Evolutionary conservation across 1,139 yeast species (phyloP), one percentile per base, ranked within the genome.

Genomic region (Zhuliangozyma parablackwelliae): DNA sequence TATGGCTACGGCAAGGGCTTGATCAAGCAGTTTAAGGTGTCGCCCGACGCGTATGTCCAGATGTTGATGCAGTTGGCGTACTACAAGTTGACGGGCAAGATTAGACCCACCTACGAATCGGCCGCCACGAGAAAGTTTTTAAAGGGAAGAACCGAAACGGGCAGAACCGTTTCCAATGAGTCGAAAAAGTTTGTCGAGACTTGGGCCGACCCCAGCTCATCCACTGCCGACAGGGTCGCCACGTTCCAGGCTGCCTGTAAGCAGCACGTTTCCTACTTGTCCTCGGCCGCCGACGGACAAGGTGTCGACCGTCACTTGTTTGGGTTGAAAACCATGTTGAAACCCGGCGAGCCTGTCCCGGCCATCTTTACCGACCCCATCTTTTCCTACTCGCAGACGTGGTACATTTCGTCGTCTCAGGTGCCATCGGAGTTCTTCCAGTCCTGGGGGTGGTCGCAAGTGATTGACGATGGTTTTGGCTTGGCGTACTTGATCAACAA

Each of bases 391-490:
- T 82, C 95, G 10, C 68, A 79, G 36, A 76, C 85, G 28, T 92
- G 98, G 98, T 82, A 75, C 61, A 61, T 92, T 40, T 86, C 96
- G 11, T 78, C 96, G 6, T 88, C 97, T 3, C 97, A 92, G 64
- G 72, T 92, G 49, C 86, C 95, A 10, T 83, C 95, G 9, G 95
- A 88, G 58, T 72, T 69, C 63, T 87, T 88, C 66, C 89, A 88
- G 59, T 92, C 95, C 38, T 92, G 92, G 76, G 98, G 98, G 35
- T 92, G 90, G 89, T 82, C 96, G 21, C 96, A 94, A 61, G 97
- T 92, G 38, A 81, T 85, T 51, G 96, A 92, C 56, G 87, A 84
- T 44, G 98, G 98, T 10, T 82, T 85, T 53, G 98, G 97, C 6
- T 74, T 87, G 47, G 97, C 96, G 20, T 92, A 92, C 69, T 87